phyloP scores from a whole-genome alignment of 345 rosid species.

The Murraya paniculata region DNA sequence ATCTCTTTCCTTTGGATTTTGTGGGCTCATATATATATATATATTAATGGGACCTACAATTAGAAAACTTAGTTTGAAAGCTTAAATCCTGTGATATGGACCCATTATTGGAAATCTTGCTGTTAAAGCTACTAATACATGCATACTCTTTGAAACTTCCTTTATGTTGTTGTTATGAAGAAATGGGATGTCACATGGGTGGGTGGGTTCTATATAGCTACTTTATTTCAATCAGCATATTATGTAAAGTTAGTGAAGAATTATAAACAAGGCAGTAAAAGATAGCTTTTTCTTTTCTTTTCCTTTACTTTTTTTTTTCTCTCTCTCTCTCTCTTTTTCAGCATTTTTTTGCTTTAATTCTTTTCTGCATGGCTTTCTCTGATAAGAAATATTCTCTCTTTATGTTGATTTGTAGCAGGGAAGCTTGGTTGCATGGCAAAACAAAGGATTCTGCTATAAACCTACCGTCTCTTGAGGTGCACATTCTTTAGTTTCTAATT shows the following conservation, averaged over 20 bases:
- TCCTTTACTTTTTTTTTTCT: conserved; percentile 26
- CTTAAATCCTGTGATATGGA: conserved; percentile 29
- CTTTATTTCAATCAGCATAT: conserved; percentile 32
- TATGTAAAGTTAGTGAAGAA: conserved; percentile 26
- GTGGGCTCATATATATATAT: conserved; percentile 42
- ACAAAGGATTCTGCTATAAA: conserved; percentile 57
- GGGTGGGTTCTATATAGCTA: conserved; percentile 1
- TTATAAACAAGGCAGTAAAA: conserved; percentile 40
- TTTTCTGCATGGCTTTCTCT: conserved; percentile 59
- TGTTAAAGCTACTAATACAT: conserved; percentile 23
- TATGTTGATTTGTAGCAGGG: conserved; percentile 60
- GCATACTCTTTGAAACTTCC: conserved; percentile 34
- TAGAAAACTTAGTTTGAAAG: conserved; percentile 44
- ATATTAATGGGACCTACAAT: conserved; percentile 32
- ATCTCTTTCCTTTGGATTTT: conserved; percentile 59
- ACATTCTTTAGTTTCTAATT: not conserved
- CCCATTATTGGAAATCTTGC: conserved; percentile 49
- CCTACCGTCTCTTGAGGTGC: conserved; percentile 77
- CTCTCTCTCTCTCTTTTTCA: conserved; percentile 14
- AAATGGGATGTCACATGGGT: conserved; percentile 51
- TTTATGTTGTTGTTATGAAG: conserved; percentile 21
- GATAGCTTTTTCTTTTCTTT: conserved; percentile 32
- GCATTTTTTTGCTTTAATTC: conserved; percentile 27
- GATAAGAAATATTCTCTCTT: conserved; percentile 43
- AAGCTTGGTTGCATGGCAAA: conserved; percentile 90